phyloP scores from a whole-genome alignment of 139 green algal genomes.

The Chlamydomonas urium region DNA sequence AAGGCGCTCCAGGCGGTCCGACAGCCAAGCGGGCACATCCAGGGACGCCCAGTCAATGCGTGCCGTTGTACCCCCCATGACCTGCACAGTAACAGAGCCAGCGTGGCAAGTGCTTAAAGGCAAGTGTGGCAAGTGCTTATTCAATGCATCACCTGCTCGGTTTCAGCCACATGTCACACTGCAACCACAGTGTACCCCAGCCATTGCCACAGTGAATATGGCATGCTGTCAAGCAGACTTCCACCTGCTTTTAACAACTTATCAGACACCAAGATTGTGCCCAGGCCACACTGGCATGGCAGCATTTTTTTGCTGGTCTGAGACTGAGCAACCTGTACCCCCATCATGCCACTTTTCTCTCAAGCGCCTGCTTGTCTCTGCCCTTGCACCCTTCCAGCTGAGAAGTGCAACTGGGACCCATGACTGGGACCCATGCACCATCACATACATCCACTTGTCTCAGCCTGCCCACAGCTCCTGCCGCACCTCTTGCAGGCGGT shows the following conservation, averaged over 20 bases:
- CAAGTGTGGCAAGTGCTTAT: neutral
- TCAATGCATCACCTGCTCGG: neutral
- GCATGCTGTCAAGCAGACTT: neutral
- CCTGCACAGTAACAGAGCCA: too few species aligned
- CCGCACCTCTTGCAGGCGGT: slow-evolving; percentile 36
- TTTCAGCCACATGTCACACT: neutral
- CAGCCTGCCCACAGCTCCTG: neutral
- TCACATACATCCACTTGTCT: neutral
- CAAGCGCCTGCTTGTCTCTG: neutral
- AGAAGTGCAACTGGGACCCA: neutral
- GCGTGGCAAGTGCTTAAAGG: too few species aligned
- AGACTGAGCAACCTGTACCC: too few species aligned
- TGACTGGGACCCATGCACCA: neutral
- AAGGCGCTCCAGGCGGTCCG: slow-evolving; percentile 62
- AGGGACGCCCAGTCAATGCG: slow-evolving; percentile 56
- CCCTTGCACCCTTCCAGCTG: neutral
- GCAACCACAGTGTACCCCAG: neutral
- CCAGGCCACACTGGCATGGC: too few species aligned
- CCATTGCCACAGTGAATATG: neutral
- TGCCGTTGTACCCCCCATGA: slow-evolving; percentile 4
- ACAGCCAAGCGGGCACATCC: slow-evolving; percentile 68
- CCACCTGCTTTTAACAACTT: neutral
- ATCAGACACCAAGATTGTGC: neutral
- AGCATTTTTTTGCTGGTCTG: too few species aligned
- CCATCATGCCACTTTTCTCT: too few species aligned